phyloP scores from a whole-genome alignment of 2,329 filamentous ascomycete genomes.

The Pseudocercospora fuligena region DNA sequence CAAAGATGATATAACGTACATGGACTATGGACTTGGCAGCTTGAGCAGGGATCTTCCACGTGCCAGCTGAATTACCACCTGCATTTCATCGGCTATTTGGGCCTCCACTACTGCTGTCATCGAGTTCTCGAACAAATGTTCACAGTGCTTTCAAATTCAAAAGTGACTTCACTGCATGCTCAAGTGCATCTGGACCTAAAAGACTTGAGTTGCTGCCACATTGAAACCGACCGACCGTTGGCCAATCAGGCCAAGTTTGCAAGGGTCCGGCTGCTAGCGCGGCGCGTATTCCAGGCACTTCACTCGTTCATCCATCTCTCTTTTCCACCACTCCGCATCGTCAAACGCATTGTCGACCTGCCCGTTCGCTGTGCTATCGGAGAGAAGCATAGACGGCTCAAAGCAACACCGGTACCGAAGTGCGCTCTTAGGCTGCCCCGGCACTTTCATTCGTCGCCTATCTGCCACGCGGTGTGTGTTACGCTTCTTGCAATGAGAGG shows the following conservation, averaged over 20 bases:
- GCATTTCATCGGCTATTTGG: no score
- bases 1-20: no score
- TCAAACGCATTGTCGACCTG: neutral
- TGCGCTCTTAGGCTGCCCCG: neutral
- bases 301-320: conserved; percentile 5
- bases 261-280: neutral
- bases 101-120: no score
- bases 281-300: conserved; percentile 10
- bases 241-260: neutral
- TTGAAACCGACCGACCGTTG: neutral
- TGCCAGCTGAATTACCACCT: no score
- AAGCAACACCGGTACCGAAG: conserved; percentile 9
- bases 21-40: no score
- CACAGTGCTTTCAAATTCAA: no score
- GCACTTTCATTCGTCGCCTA: conserved; percentile 4
- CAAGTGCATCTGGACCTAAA: neutral
- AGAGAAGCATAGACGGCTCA: neutral
- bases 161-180: no score
- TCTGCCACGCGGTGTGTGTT: neutral
- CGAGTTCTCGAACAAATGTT: no score
- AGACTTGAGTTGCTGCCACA: neutral
- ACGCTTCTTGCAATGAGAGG: neutral
- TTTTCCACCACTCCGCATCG: conserved; percentile 5
- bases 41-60: no score
- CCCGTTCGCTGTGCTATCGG: neutral